These are phyloP conservation scores for Leccinum barrowsii DNA, from an alignment of 768 basidiomycete species.

Conservation along the genomic window DNA sequence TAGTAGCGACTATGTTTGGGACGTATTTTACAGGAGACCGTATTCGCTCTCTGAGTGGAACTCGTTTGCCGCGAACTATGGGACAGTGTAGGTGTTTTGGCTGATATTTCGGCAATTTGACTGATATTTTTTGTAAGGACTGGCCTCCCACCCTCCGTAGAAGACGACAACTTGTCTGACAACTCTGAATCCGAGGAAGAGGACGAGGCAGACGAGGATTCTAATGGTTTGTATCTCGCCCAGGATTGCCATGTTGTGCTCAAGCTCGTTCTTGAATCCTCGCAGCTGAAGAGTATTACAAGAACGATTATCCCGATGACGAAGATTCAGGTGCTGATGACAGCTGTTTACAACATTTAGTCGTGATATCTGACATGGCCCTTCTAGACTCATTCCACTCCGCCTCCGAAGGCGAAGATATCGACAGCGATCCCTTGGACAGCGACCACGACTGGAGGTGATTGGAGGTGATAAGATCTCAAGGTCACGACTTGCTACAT, in stretches of 20 bases:
- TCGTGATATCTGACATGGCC: slow-evolving; percentile 1
- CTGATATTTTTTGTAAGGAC: slow-evolving; percentile 39
- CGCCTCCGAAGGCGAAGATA: slow-evolving; percentile 46
- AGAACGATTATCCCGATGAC: slow-evolving; percentile 82
- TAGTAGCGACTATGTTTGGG: slow-evolving; percentile 75
- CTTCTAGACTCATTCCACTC: slow-evolving; percentile 58
- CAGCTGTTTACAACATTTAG: slow-evolving; percentile 31
- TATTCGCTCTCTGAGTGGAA: slow-evolving; percentile 59
- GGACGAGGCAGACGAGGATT: slow-evolving; percentile 81
- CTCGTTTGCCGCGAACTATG: slow-evolving; percentile 51
- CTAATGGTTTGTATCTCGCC: slow-evolving; percentile 54
- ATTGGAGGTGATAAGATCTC: slow-evolving; percentile 2
- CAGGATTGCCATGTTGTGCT: background rate
- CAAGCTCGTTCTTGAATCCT: background rate
- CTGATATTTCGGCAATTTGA: background rate
- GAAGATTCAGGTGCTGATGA: slow-evolving; percentile 43
- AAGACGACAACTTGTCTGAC: slow-evolving; percentile 53
- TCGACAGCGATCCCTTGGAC: slow-evolving; percentile 29
- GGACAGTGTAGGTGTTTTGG: slow-evolving; percentile 51
- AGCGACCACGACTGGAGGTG: slow-evolving; percentile 34
- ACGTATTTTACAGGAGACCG: slow-evolving; percentile 75
- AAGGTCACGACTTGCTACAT: slow-evolving; percentile 4
- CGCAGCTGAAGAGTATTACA: slow-evolving; percentile 78
- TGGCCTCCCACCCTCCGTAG: slow-evolving; percentile 57
- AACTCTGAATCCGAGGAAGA: slow-evolving; percentile 63